These are phyloP conservation scores for Sarcodon aspratus DNA, from an alignment of 768 basidiomycete species.

Conservation along the genomic window DNA sequence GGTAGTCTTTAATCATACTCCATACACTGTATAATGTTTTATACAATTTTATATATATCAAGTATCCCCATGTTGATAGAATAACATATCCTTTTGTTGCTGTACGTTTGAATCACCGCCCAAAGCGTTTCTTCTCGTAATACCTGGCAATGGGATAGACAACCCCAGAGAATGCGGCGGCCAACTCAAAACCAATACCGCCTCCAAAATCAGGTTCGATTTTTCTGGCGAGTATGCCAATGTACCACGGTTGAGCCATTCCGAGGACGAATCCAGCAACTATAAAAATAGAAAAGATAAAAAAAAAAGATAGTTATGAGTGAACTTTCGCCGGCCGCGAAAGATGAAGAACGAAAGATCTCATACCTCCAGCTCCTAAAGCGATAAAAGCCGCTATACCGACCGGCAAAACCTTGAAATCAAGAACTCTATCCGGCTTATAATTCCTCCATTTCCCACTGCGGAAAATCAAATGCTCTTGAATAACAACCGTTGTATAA, in stretches of 20 bases:
- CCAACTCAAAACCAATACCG: constrained; percentile 26
- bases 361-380: constrained; percentile 15
- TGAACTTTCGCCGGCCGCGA: not conserved
- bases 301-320: no score
- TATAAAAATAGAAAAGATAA: no score
- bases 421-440: constrained; percentile 24
- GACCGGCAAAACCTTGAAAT: constrained; percentile 19
- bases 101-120: no score
- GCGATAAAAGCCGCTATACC: constrained; percentile 26
- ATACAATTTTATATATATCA: no score
- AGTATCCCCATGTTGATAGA: no score
- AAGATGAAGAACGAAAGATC: no score
- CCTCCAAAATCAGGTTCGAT: constrained; percentile 14
- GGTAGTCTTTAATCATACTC: no score
- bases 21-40: no score
- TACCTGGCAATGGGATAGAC: constrained; percentile 6
- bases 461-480: constrained; percentile 42
- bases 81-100: no score
- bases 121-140: constrained; percentile 3
- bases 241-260: constrained; percentile 22
- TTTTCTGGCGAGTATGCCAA: constrained; percentile 15
- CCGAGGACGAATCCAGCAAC: constrained; percentile 26
- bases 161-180: constrained; percentile 18
- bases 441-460: constrained; percentile 20
- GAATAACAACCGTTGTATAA: constrained; percentile 32